Evolutionary conservation across 2,329 filamentous ascomycete genomes (phyloP), one percentile per base, ranked within the genome.

Genomic region (Phialophora chinensis): DNA sequence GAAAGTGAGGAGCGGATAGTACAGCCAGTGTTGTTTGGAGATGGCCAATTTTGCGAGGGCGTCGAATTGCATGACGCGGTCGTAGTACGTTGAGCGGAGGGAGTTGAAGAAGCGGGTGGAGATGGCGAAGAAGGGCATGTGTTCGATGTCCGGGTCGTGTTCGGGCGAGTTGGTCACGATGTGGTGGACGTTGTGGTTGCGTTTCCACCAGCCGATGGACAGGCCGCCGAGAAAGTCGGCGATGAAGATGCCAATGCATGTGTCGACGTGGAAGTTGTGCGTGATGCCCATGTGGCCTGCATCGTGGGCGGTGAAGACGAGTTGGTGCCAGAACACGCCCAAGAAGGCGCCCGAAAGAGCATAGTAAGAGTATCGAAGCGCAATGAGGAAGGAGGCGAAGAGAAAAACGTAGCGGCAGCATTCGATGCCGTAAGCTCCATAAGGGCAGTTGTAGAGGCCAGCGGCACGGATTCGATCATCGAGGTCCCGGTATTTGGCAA

Each of bases 261-360:
- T 90, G 77, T 99, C 95, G 44, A 88, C 79, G 58, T 91, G 88
- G 77, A 94, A 98, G 76, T 90, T 85, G 79, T 98, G 94, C 1
- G 95, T 99, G 73, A 99, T 97, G 71, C 92, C 95, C 90, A 97
- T 96, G 78, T 99, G 95, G 6, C 92, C 93, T 59, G 94, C 92
- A 82, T 99, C 95, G 78, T 99, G 95, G 67, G 92, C 95, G 0
- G 90, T 90, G 76, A 99, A 99, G 60, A 94, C 91, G 31, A 98
- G 85, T 77, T 98, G 95, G 75, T 98, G 95, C 94, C 95, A 98
- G 75, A 96, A 86, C 69, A 87, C 84, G 23, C 94, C 95, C 2
- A 98, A 83, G 72, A 89, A 92, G 57, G 91, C 77, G 1, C 87
- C 93, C 64, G 91, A 91, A 2, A 86, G 80, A 56, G 80, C 82